Evolutionary conservation across 73 alveolate species (phyloP).

Genomic region (Paraurostyla sp.): DNA sequence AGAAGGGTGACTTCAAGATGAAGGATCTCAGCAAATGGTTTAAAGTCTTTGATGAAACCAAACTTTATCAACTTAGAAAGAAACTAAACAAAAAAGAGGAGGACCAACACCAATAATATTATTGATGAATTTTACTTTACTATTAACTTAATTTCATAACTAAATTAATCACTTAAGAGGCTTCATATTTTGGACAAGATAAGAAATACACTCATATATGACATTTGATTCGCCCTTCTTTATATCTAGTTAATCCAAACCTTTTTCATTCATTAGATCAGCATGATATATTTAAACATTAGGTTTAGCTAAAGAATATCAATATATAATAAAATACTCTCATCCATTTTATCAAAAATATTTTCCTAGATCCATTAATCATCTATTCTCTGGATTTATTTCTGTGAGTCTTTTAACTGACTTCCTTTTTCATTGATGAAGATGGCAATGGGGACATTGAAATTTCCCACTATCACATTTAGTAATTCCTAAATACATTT

Average conservation of each 20-base stretch:
- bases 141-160: background rate
- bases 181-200: conserved; percentile 13
- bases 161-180: background rate
- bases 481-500: conserved; percentile 28
- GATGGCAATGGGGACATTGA: conserved; percentile 13
- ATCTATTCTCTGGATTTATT: background rate
- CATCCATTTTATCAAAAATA: conserved; percentile 20
- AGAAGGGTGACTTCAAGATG: conserved; percentile 25
- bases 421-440: background rate
- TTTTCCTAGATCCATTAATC: conserved; percentile 16
- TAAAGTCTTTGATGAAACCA: conserved; percentile 51
- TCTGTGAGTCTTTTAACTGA: background rate
- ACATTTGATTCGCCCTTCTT: conserved; percentile 6
- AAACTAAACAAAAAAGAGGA: background rate
- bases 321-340: background rate
- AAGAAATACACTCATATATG: conserved; percentile 7
- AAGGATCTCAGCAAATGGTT: conserved; percentile 37
- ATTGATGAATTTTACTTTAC: background rate
- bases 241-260: background rate
- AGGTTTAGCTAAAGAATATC: background rate
- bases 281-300: background rate
- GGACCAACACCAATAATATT: background rate
- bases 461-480: conserved; percentile 37
- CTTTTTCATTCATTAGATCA: conserved; percentile 27
- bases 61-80: background rate